A percentile compares a stretch with the other conserved stretches of the same genome.
Conservation (phyloP, 257 asterid genomes). For the Knoxia roxburghii region DNA sequence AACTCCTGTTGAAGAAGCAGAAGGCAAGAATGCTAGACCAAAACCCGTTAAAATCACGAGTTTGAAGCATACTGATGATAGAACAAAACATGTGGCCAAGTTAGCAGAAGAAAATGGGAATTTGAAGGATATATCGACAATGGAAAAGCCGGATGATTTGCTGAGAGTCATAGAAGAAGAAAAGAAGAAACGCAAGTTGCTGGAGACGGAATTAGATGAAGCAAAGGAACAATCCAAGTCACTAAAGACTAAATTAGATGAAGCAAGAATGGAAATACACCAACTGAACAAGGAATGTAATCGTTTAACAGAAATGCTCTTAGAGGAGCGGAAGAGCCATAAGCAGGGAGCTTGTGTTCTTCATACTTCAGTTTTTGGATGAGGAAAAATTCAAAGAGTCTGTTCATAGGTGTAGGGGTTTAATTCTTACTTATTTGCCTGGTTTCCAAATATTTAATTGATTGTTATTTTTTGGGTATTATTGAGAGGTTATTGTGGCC, state of each 20-base stretch:
- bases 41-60: conserved; percentile 25
- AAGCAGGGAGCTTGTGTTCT: conserved; percentile 57
- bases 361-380: conserved; percentile 51
- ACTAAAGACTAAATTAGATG: conserved; percentile 39
- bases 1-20: too few relatives aligned
- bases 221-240: too few relatives aligned
- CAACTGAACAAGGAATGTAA: conserved; percentile 65
- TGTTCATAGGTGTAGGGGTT: conserved; percentile 49
- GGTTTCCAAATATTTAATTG: neutral
- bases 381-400: conserved; percentile 50
- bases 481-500: neutral
- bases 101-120: conserved; percentile 62
- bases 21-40: too few relatives aligned
- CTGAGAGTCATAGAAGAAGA: conserved; percentile 56
- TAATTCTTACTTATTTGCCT: neutral
- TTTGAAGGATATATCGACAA: conserved; percentile 57
- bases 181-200: conserved; percentile 55
- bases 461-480: neutral
- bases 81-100: conserved; percentile 21
- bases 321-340: conserved; percentile 70
- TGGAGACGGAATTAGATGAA: conserved; percentile 59
- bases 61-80: conserved; percentile 33
- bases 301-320: conserved; percentile 54
- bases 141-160: conserved; percentile 63
- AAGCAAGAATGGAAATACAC: conserved; percentile 33